Base-by-base conservation (phyloP, 1,284 basidiomycete genomes). In the Apiotrichum sp. region DNA sequence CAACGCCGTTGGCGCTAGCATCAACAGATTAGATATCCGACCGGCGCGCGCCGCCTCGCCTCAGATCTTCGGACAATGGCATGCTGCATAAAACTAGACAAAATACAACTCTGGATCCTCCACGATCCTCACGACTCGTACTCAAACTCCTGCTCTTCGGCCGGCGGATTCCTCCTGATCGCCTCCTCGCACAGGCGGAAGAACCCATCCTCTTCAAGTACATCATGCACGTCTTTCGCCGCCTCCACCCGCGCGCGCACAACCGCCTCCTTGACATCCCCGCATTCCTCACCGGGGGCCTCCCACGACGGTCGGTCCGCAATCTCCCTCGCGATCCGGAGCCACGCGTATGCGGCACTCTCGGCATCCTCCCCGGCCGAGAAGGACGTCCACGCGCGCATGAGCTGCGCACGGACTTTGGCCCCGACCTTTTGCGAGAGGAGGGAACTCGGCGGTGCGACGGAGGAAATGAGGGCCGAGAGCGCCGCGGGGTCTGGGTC, bases 121-220 rank as follows among this genome's bases (percentile, higher is more conserved):
- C 22, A 22, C 22, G 22, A 22, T 22, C 22, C 29, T 32, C 38
- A 48, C 35, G 47, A 45, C 42, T 52, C 42, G 41, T 48, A 50
- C 52, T 59, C 50, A 11, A 41, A 57, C 32, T n/a, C 33, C 50
- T 33, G 32, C 42, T 52, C 53, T 7, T 53, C 52, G 16, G 35
- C 48, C 33, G 35, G 31, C n/a, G 42, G 40, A 33, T 49, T 49
- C 14, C 48, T 34, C 13, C 55, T 47, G 41, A 69, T 63, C 3
- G 63, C 62, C 49, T 64, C 64, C 59, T 74, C 71, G n/a, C 71
- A 55, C 22, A 67, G 55, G n/a, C 67, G 55, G 60, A 61, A 70
- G 45, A 74, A 72, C n/a, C 47, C 59, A 9, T 62, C 64, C 16
- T 38, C 42, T 4, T 40, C 54, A 8, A 66, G 41, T 4, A 65